phyloP scores from a whole-genome alignment of 345 rosid genomes.

The Syzygium aqueum region DNA sequence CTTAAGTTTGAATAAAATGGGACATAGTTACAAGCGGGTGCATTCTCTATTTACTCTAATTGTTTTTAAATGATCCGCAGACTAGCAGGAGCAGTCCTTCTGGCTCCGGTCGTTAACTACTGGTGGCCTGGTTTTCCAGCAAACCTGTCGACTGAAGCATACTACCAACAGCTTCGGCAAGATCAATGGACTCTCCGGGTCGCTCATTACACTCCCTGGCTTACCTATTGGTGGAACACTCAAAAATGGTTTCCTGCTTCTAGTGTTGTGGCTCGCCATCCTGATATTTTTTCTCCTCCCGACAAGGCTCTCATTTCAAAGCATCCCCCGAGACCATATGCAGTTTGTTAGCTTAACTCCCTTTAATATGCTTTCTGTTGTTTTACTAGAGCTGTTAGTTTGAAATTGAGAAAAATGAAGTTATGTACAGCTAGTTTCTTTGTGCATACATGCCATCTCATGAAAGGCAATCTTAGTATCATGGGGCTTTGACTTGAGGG shows the following conservation, averaged over 20 bases:
- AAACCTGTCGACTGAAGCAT: slow-evolving; percentile 39
- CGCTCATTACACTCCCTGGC: slow-evolving; percentile 57
- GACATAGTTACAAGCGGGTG: neutral
- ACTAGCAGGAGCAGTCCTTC: slow-evolving; percentile 46
- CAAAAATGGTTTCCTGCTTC: slow-evolving; percentile 44
- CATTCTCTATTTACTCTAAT: neutral
- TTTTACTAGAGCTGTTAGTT: neutral
- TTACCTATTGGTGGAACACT: slow-evolving; percentile 65
- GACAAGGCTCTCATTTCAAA: slow-evolving; percentile 29
- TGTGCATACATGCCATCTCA: neutral
- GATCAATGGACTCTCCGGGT: slow-evolving; percentile 58
- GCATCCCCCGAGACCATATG: neutral
- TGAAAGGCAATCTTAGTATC: neutral
- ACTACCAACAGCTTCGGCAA: slow-evolving; percentile 17
- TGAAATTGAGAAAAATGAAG: neutral
- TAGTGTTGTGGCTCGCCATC: slow-evolving; percentile 14
- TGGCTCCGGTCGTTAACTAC: slow-evolving; percentile 49
- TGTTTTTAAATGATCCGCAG: slow-evolving; percentile 7
- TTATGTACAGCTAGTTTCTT: neutral
- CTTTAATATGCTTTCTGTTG: neutral
- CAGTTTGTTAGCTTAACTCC: slow-evolving; percentile 9
- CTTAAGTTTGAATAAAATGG: neutral
- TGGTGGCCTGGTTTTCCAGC: slow-evolving; percentile 54
- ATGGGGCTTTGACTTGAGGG: neutral
- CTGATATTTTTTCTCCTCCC: slow-evolving; percentile 18